phyloP scores from a whole-genome alignment of 495 filamentous ascomycete genomes.

The Penicillium pulvis region DNA sequence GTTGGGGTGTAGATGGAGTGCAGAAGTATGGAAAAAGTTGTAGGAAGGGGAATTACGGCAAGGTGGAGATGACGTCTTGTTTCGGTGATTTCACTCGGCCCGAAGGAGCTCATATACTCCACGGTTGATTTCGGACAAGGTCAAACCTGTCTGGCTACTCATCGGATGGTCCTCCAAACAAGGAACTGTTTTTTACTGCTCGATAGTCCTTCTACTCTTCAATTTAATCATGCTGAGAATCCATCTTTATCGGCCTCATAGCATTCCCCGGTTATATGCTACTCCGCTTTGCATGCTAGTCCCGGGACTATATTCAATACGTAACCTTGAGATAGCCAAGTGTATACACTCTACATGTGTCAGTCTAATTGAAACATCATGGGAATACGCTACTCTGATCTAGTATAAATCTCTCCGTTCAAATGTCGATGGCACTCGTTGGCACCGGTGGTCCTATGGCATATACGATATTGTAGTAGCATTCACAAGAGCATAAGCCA shows the following conservation, averaged over 20 bases:
- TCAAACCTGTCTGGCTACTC: not conserved
- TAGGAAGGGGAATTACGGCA: constrained; percentile 1
- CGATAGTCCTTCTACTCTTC: not conserved
- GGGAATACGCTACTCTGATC: too few species aligned
- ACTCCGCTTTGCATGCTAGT: not conserved
- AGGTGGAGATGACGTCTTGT: constrained; percentile 30
- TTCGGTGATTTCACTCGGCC: constrained; percentile 26
- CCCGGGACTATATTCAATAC: not conserved
- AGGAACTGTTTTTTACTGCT: not conserved
- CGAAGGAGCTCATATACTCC: constrained; percentile 18
- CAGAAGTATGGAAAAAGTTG: constrained; percentile 3
- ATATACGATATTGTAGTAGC: not conserved
- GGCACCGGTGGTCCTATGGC: not conserved
- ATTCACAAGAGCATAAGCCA: too few species aligned
- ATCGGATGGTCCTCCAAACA: not conserved
- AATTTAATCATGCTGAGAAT: not conserved
- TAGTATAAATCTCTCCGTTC: too few species aligned
- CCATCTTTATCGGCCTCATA: not conserved
- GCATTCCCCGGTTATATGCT: not conserved
- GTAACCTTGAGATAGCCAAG: too few species aligned
- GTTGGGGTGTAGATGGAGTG: constrained; percentile 1
- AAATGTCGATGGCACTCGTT: too few species aligned
- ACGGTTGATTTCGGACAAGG: not conserved
- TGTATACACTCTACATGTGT: too few species aligned
- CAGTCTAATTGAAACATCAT: too few species aligned